Conservation (phyloP, 495 filamentous ascomycete species). For the Penicillium chermesinum region DNA sequence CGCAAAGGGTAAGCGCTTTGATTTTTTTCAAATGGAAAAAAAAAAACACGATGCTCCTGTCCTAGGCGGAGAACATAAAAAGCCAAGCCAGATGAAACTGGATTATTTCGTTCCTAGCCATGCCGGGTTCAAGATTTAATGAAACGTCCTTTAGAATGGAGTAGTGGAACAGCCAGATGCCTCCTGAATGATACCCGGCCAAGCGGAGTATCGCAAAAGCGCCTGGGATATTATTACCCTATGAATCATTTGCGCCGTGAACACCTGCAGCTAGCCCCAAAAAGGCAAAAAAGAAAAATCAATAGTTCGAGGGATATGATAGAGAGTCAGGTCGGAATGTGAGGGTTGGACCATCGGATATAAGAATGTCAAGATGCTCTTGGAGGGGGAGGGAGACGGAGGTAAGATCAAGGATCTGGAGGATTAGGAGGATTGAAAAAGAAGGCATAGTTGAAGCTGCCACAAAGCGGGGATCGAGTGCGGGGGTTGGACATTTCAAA, state of each 20-base stretch:
- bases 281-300: conserved; percentile 16
- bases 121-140: too few relatives aligned
- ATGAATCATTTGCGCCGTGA: conserved; percentile 23
- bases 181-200: conserved; percentile 12
- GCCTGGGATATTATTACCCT: conserved; percentile 30
- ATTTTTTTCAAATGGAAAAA: too few relatives aligned
- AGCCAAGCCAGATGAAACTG: not conserved
- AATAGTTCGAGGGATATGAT: too few relatives aligned
- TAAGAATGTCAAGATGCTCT: conserved; percentile 16
- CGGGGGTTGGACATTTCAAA: conserved; percentile 41
- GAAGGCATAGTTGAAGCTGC: conserved; percentile 2
- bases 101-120: too few relatives aligned
- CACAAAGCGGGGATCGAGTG: not conserved
- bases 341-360: too few relatives aligned
- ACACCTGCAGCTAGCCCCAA: conserved; percentile 37
- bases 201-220: conserved; percentile 24
- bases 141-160: too few relatives aligned
- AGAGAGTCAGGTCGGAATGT: too few relatives aligned
- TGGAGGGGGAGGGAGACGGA: conserved; percentile 8
- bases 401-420: conserved; percentile 1
- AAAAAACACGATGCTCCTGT: not conserved
- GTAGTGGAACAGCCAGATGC: conserved; percentile 4
- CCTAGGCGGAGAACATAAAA: not conserved
- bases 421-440: conserved; percentile 9
- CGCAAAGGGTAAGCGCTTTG: too few relatives aligned